These are phyloP conservation scores for Plasmodium coatneyi DNA, from an alignment of 169 alveolate genomes.

Conservation along the genomic window DNA sequence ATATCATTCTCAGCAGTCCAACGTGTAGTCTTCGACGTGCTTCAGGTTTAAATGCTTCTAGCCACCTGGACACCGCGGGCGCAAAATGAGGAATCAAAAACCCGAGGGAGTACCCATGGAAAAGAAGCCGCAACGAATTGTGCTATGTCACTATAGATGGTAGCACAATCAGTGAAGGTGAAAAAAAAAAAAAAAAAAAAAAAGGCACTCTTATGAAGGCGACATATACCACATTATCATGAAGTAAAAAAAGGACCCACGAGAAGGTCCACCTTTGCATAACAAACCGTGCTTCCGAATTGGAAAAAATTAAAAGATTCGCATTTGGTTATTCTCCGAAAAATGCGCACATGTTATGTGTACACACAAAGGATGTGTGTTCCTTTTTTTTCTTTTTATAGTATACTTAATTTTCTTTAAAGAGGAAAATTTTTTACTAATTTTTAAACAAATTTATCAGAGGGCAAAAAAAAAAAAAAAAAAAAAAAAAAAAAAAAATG, in stretches of 20 bases:
- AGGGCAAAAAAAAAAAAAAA: background rate
- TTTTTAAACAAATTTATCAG: slow-evolving; percentile 25
- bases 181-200: background rate
- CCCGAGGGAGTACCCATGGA: background rate
- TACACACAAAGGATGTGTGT: background rate
- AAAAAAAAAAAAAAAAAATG: background rate
- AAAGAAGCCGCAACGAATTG: background rate
- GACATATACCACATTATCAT: background rate
- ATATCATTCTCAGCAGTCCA: background rate
- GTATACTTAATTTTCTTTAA: slow-evolving; percentile 10
- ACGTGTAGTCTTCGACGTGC: background rate
- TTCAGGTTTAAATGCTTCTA: background rate
- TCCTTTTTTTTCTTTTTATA: background rate
- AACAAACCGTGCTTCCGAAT: background rate
- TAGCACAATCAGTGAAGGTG: background rate
- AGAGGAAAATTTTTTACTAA: slow-evolving; percentile 8
- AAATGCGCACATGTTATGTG: background rate
- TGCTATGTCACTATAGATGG: background rate
- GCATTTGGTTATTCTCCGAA: background rate
- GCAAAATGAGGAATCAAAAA: background rate
- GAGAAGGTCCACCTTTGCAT: background rate
- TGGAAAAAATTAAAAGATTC: background rate
- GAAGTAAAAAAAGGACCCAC: background rate
- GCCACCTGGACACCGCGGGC: background rate
- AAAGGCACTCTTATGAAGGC: background rate